Evolutionary conservation across 163 green algal species (phyloP).

Genomic region (Scenedesmus sp.): DNA sequence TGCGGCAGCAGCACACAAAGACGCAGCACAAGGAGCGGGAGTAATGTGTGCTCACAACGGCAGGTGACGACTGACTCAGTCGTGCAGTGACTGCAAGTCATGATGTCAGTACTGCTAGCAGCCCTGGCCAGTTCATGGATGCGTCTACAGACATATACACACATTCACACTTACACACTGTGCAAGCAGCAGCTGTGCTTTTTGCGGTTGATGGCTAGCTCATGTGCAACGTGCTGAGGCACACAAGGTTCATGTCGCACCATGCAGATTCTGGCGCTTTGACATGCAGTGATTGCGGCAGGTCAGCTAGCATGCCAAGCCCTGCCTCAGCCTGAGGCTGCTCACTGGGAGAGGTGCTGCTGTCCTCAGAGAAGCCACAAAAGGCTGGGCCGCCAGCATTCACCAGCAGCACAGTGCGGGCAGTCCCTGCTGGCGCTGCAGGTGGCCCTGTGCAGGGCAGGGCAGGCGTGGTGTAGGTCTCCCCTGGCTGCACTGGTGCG

Average conservation of each 20-base stretch:
- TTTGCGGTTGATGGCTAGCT: not conserved
- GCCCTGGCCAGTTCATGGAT: no score
- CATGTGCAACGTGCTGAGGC: not conserved
- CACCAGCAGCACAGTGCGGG: not conserved
- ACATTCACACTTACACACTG: not conserved
- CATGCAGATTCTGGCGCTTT: no score
- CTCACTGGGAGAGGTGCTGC: not conserved
- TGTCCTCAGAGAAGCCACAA: constrained; percentile 3
- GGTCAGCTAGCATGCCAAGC: no score
- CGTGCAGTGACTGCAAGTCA: no score
- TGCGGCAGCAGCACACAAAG: not conserved
- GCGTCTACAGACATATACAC: no score
- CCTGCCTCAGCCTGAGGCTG: not conserved
- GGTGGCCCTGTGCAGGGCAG: constrained; percentile 6
- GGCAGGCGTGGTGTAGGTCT: not conserved
- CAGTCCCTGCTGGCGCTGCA: not conserved
- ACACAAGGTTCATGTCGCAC: not conserved
- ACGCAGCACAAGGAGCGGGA: no score
- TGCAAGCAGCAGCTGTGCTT: not conserved
- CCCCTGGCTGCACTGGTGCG: not conserved
- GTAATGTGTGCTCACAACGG: no score
- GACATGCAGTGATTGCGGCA: no score
- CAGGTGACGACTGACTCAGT: no score
- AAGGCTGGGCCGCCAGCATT: constrained; percentile 24
- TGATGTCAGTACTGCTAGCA: no score